Evolutionary conservation across 495 filamentous ascomycete species (phyloP).

Genomic region (Neurospora terricola): DNA sequence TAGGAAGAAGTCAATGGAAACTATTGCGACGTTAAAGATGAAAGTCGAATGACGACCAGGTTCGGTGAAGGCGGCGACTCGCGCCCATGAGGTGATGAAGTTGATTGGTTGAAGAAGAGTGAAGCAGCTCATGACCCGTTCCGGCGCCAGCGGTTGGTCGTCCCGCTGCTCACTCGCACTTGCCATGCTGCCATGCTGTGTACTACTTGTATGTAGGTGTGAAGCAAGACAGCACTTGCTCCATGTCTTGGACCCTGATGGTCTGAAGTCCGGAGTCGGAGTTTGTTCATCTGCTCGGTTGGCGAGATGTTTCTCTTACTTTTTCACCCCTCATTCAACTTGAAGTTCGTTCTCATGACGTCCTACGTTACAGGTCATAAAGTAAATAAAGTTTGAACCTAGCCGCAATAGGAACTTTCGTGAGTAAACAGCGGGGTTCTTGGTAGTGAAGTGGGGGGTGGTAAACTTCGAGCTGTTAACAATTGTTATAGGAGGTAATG

Average conservation of each 20-base stretch:
- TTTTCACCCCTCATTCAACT: not conserved
- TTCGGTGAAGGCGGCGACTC: not conserved
- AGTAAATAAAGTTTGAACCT: not conserved
- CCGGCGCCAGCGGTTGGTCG: not conserved
- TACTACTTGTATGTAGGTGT: too few relatives aligned
- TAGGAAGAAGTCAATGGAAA: not conserved
- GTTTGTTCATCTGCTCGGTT: not conserved
- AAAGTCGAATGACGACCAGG: not conserved
- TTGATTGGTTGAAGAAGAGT: not conserved
- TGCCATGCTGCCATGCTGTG: not conserved
- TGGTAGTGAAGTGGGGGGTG: not conserved
- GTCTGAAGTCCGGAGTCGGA: not conserved
- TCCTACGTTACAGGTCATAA: not conserved
- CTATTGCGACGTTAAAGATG: not conserved
- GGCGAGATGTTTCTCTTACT: not conserved
- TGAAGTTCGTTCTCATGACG: not conserved
- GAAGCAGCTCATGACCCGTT: not conserved
- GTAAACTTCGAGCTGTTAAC: not conserved
- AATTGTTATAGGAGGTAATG: not conserved
- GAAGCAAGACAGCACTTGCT: not conserved
- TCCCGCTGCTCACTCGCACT: not conserved
- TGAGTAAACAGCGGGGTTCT: not conserved
- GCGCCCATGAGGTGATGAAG: not conserved
- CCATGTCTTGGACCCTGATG: not conserved
- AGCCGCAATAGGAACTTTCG: not conserved